Conservation (phyloP, 805 yeast genomes). For the Candida gorgasii region DNA sequence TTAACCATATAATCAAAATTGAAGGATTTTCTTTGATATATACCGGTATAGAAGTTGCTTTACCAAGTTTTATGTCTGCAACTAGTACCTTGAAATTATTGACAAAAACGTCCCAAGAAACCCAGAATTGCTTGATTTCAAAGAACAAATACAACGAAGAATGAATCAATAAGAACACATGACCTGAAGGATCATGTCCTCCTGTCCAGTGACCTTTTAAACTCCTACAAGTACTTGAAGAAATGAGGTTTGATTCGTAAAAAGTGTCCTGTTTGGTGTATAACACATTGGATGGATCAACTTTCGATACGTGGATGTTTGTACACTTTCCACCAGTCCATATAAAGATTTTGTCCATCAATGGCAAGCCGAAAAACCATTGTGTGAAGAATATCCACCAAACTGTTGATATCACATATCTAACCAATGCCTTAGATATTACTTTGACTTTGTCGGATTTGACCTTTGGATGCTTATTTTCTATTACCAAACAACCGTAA, state of each 20-base stretch:
- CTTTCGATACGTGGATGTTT: constrained; percentile 19
- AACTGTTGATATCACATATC: constrained; percentile 57
- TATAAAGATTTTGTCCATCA: constrained; percentile 84
- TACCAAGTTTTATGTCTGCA: constrained; percentile 1
- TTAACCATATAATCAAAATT: constrained; percentile 24
- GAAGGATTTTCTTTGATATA: constrained; percentile 27
- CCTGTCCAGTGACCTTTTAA: constrained; percentile 70
- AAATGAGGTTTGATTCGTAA: constrained; percentile 18
- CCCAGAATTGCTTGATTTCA: constrained; percentile 52
- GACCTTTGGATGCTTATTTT: constrained; percentile 12
- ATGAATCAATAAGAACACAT: constrained; percentile 74
- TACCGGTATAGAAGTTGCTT: not conserved
- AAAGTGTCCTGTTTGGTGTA: constrained; percentile 13
- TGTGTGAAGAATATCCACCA: constrained; percentile 92
- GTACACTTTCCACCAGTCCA: constrained; percentile 82
- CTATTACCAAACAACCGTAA: constrained; percentile 20
- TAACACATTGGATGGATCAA: constrained; percentile 12
- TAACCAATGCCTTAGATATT: constrained; percentile 24
- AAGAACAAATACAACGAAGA: constrained; percentile 64
- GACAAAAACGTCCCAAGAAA: constrained; percentile 22
- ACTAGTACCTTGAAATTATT: not conserved
- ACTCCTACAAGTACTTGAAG: constrained; percentile 36
- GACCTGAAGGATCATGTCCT: constrained; percentile 97
- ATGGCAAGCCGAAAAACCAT: constrained; percentile 80
- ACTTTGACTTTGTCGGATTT: constrained; percentile 10